A percentile compares a stretch with the other conserved stretches of the same genome.
phyloP scores from a whole-genome alignment of 306 rosid genomes.

The Pyrus communis region DNA sequence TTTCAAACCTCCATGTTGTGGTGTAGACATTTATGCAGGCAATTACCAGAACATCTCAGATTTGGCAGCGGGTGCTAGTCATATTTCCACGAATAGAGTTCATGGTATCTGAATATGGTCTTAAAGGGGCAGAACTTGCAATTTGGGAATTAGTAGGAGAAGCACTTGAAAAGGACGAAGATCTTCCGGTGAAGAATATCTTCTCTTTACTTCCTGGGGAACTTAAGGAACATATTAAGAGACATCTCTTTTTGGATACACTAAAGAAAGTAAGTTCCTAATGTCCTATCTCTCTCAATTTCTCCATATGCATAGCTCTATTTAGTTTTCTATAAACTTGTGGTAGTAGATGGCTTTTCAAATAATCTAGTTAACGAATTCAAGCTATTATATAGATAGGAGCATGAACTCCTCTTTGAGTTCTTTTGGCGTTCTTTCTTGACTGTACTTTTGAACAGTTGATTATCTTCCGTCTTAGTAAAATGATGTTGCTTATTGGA shows the following conservation, averaged over 20 bases:
- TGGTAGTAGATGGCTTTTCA: too few relatives aligned
- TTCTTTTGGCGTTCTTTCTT: too few relatives aligned
- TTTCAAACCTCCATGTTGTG: neutral
- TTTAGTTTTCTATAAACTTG: too few relatives aligned
- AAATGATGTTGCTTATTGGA: too few relatives aligned
- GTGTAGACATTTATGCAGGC: neutral
- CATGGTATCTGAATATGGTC: neutral
- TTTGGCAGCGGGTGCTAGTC: rapidly evolving
- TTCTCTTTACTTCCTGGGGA: neutral
- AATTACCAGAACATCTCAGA: too few relatives aligned
- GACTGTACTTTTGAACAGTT: too few relatives aligned
- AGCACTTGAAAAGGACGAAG: neutral
- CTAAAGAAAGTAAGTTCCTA: neutral
- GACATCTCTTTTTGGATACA: neutral
- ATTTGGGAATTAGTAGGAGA: rapidly evolving
- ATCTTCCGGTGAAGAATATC: neutral
- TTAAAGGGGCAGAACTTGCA: too few relatives aligned
- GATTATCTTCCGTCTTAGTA: too few relatives aligned
- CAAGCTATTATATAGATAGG: too few relatives aligned
- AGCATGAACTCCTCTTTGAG: too few relatives aligned
- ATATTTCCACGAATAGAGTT: rapidly evolving
- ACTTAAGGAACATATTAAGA: neutral
- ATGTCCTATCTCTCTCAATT: neutral
- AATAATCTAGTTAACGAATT: too few relatives aligned
- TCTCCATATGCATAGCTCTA: too few relatives aligned